Conservation (phyloP, 257 asterid genomes). For the Solanum neorickii region DNA sequence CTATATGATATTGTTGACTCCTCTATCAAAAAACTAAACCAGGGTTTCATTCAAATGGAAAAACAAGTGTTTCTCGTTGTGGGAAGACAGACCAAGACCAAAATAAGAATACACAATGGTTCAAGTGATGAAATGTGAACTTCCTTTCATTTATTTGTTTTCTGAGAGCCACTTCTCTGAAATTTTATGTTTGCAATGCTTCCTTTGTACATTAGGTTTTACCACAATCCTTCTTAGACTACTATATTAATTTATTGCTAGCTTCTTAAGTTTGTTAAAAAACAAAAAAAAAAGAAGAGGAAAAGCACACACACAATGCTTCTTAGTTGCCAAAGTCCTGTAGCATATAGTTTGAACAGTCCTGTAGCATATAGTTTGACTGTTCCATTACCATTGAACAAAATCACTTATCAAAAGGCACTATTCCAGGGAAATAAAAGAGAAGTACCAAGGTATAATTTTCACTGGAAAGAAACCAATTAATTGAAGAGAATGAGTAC, state of each 20-base stretch:
- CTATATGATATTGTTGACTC: not conserved
- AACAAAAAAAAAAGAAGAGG: not conserved
- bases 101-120: not conserved
- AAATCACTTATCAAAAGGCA: not conserved
- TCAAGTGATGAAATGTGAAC: not conserved
- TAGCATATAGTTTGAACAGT: not conserved
- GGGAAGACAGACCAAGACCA: not conserved
- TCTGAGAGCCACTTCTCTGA: not conserved
- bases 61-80: not conserved
- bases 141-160: not conserved
- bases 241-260: not conserved
- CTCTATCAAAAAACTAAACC: not conserved
- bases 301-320: not conserved
- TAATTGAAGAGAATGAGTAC: not conserved
- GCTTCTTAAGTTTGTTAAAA: not conserved
- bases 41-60: not conserved
- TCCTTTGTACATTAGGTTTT: not conserved
- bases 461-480: not conserved
- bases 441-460: not conserved
- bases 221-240: not conserved
- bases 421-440: not conserved
- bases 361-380: not conserved
- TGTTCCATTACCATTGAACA: not conserved
- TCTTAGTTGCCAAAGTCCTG: not conserved
- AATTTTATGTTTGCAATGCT: not conserved